Percentiles rank a stretch among this genome's conserved stretches.
Evolutionary conservation across 2,329 filamentous ascomycete genomes (phyloP).

Genomic region (Aspergillus sp.): DNA sequence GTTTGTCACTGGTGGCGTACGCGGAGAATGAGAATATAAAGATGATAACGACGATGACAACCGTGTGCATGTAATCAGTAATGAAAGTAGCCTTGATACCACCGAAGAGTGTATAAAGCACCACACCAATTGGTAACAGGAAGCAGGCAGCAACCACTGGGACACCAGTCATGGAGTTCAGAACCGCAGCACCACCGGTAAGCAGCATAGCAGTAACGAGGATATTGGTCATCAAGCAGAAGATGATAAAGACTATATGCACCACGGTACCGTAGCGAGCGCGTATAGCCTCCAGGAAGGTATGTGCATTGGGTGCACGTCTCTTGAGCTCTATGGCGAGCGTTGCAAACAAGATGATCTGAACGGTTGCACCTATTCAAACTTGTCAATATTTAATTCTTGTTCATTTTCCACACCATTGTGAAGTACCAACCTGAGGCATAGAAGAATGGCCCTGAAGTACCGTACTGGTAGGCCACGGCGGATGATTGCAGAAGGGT

Average conservation of each 20-base stretch:
- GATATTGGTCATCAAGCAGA: constrained; percentile 81
- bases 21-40: constrained; percentile 80
- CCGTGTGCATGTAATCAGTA: constrained; percentile 83
- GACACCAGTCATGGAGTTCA: constrained; percentile 70
- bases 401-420: constrained; percentile 18
- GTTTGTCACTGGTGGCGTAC: constrained; percentile 69
- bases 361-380: constrained; percentile 66
- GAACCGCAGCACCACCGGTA: constrained; percentile 77
- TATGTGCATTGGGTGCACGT: constrained; percentile 82
- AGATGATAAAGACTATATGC: constrained; percentile 77
- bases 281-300: constrained; percentile 77
- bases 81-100: constrained; percentile 87
- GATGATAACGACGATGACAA: constrained; percentile 73
- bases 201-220: constrained; percentile 87
- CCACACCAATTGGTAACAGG: constrained; percentile 75
- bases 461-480: constrained; percentile 78
- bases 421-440: constrained; percentile 55
- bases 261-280: constrained; percentile 73
- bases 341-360: constrained; percentile 86
- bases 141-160: constrained; percentile 80
- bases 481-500: constrained; percentile 75
- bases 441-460: constrained; percentile 66
- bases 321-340: constrained; percentile 88
- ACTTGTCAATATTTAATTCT: constrained; percentile 21
- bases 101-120: constrained; percentile 71